Percentiles rank a stretch among this genome's conserved stretches.
These are phyloP conservation scores for Xylariaceae sp. DNA, from an alignment of 2,329 filamentous ascomycete genomes.

Conservation along the genomic window DNA sequence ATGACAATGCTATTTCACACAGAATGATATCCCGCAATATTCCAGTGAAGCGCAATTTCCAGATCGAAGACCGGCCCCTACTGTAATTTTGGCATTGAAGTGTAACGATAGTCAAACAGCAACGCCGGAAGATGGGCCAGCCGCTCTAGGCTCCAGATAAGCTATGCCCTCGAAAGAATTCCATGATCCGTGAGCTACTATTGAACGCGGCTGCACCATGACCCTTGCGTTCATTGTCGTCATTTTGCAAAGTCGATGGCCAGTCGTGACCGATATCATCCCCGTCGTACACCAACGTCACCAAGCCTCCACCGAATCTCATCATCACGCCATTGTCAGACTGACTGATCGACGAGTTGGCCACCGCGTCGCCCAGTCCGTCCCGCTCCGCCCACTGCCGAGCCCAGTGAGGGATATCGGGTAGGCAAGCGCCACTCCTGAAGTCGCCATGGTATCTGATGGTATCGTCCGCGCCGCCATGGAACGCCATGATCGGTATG, in stretches of 20 bases:
- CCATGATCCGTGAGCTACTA: conserved; percentile 21
- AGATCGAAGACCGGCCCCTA: too few relatives aligned
- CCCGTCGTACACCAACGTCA: conserved; percentile 22
- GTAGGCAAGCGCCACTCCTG: conserved; percentile 38
- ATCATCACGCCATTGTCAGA: conserved; percentile 8
- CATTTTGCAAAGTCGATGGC: conserved; percentile 19
- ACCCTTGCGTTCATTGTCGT: conserved; percentile 14
- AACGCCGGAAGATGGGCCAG: too few relatives aligned
- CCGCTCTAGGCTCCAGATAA: too few relatives aligned
- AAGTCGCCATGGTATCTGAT: conserved; percentile 41
- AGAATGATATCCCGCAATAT: too few relatives aligned
- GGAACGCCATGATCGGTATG: conserved; percentile 45
- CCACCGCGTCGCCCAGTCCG: conserved; percentile 7
- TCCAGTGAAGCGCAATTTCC: too few relatives aligned
- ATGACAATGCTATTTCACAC: too few relatives aligned
- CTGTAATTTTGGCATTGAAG: too few relatives aligned
- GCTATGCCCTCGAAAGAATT: conserved; percentile 17
- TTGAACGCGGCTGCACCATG: conserved; percentile 20
- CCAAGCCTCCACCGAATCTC: conserved; percentile 7
- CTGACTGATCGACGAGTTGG: conserved; percentile 7
- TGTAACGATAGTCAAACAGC: too few relatives aligned
- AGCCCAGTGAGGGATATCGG: conserved; percentile 37
- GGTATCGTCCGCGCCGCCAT: conserved; percentile 43
- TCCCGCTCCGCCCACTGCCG: conserved; percentile 34
- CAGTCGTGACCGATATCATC: conserved; percentile 24